A percentile compares a stretch with the other conserved stretches of the same genome.
phyloP scores from a whole-genome alignment of 371 early-diverging fungal genomes.

The Mortierella sp. region DNA sequence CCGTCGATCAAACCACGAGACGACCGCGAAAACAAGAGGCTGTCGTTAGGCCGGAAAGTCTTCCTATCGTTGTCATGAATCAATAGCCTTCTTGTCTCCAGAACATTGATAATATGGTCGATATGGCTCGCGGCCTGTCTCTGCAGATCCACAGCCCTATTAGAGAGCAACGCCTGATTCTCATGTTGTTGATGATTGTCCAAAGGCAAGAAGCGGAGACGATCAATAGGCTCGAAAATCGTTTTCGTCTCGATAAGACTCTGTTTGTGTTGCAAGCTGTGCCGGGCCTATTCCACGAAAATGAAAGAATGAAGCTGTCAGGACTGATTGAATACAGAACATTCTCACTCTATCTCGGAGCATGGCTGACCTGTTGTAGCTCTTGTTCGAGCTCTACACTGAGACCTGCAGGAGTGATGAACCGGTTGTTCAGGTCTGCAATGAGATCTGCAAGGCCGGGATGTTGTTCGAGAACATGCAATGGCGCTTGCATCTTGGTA shows the following conservation, averaged over 20 bases:
- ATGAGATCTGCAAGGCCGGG: constrained; percentile 53
- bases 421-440: constrained; percentile 18
- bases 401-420: constrained; percentile 32
- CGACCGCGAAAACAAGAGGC: not conserved
- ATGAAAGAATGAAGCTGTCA: not conserved
- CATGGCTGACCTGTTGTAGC: constrained; percentile 13
- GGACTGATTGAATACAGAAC: too few relatives aligned
- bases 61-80: not conserved
- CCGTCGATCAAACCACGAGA: not conserved
- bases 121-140: constrained; percentile 25
- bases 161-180: not conserved
- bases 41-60: not conserved
- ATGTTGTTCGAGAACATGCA: constrained; percentile 53
- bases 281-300: constrained; percentile 18
- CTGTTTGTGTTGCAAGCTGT: constrained; percentile 24
- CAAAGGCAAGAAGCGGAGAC: constrained; percentile 38
- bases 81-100: constrained; percentile 23
- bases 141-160: constrained; percentile 21
- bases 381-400: constrained; percentile 25
- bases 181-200: constrained; percentile 11
- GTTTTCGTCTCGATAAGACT: constrained; percentile 25
- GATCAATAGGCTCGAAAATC: constrained; percentile 32
- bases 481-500: constrained; percentile 54
- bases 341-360: too few relatives aligned
- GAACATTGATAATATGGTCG: constrained; percentile 32